These are phyloP conservation scores for Hypoxylon intermedium DNA, from an alignment of 495 filamentous ascomycete species.

Conservation along the genomic window DNA sequence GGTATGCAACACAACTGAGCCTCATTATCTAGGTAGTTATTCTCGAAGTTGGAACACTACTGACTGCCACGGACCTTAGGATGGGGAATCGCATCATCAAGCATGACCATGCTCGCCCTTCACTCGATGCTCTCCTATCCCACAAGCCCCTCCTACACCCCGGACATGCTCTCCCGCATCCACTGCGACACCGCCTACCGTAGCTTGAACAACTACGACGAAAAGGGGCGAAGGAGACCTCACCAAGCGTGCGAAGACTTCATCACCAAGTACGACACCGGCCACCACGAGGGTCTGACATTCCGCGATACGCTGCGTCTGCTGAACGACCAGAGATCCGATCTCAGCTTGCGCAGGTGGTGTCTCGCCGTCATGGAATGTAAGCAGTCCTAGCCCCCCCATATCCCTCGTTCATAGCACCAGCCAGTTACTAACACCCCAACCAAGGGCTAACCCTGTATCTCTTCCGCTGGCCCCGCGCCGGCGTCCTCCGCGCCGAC, in stretches of 20 bases:
- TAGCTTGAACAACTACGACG: background rate
- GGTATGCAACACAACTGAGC: too few relatives aligned
- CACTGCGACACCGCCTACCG: slow-evolving; percentile 1
- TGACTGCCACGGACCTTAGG: slow-evolving; percentile 2
- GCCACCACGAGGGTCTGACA: slow-evolving; percentile 4
- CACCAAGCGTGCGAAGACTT: slow-evolving; percentile 6
- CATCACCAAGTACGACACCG: slow-evolving; percentile 10
- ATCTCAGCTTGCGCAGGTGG: background rate
- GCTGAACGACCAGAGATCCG: slow-evolving; percentile 3
- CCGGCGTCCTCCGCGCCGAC: slow-evolving; percentile 1
- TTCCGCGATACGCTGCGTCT: slow-evolving; percentile 7
- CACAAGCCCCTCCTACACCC: background rate
- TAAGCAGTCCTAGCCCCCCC: too few relatives aligned
- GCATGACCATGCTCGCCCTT: background rate
- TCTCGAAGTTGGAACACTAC: too few relatives aligned
- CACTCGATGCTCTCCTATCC: slow-evolving; percentile 11
- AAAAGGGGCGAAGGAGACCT: background rate
- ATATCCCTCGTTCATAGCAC: too few relatives aligned
- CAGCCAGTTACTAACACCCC: background rate
- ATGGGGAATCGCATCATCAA: slow-evolving; percentile 9
- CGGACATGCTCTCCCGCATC: slow-evolving; percentile 4
- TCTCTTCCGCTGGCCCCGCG: background rate
- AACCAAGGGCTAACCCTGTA: slow-evolving; percentile 10
- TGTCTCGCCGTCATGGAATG: slow-evolving; percentile 8
- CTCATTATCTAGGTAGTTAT: too few relatives aligned